These are phyloP conservation scores for Jaltomata sinuosa DNA, from an alignment of 257 asterid species.

Conservation along the genomic window DNA sequence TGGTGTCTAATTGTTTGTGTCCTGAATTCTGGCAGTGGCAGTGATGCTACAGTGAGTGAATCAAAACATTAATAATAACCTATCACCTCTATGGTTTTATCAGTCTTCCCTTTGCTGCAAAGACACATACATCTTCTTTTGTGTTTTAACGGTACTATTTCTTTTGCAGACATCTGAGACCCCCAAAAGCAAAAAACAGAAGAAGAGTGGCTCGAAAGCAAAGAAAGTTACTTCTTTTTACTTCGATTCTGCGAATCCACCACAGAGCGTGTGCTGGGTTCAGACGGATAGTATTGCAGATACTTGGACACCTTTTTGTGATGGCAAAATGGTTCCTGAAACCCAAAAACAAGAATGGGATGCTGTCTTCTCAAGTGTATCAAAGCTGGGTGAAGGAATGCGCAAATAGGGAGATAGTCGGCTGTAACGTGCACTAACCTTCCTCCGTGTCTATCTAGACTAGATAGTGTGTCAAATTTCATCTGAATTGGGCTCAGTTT, in stretches of 20 bases:
- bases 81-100: neutral
- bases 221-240: slow-evolving; percentile 4
- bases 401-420: neutral
- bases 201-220: slow-evolving; percentile 1
- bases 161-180: slow-evolving; percentile 13
- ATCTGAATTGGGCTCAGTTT: neutral
- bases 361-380: slow-evolving; percentile 1
- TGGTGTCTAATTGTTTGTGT: neutral
- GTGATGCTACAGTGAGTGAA: no score
- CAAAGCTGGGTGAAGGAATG: neutral
- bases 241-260: slow-evolving; percentile 22
- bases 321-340: neutral
- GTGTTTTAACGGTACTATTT: neutral
- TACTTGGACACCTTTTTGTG: slow-evolving; percentile 3
- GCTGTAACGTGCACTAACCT: neutral
- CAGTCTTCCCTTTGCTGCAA: neutral
- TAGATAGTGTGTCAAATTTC: neutral
- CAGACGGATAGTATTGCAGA: slow-evolving; percentile 1
- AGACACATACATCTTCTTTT: neutral
- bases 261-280: slow-evolving; percentile 11
- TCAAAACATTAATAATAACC: no score
- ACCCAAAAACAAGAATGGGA: slow-evolving; percentile 8
- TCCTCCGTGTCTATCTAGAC: neutral
- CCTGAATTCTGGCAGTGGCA: no score
- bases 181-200: slow-evolving; percentile 1